Base-by-base conservation (phyloP, 1,284 basidiomycete species). In the Wallemia ichthyophaga region DNA sequence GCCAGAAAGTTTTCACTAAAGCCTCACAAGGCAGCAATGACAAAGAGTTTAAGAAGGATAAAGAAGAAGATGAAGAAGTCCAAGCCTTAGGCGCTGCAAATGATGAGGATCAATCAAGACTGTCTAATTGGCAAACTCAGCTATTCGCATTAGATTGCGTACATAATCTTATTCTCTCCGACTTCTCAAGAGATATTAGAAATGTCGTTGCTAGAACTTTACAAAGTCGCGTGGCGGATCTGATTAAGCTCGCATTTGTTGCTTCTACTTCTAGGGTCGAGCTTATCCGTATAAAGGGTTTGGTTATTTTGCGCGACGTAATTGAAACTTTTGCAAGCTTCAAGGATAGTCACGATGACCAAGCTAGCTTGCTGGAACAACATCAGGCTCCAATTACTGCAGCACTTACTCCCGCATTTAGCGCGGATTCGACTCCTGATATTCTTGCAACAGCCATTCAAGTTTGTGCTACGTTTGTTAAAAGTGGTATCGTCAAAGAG, bases 341-440 rank as follows among this genome's bases (percentile, higher is more conserved):
- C 1, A 85, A 85, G 1, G 94, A 98, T 70, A 85, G 89, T 1
- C 89, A 91, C 61, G 96, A 89, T 66, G 82, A 86, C 55, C 85
- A 87, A 62, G 79, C 86, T 0, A 73, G 91, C 1, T 73, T 99
- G 1, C 75, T 99, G n/a, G 92, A 98, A 67, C 94, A 99, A 69
- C 85, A 95, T 69, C 92, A 98, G 71, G 94, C 94, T 0, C 92
- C 94, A 0, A 94, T 98, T 61, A 92, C 92, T 1, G 88, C 94
- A 1, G 94, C 94, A 0, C 75, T 98, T n/a, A 98, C 91, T 0
- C 92, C 94, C 0, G 91, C 92, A 0, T 98, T 98, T 67, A 85
- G 85, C 1, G 75, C 83, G 0, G 94, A 98, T 67, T 87, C 89
- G 0, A 88, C 89, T 0, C 91, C 92, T 0, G 92, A 98, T 67